Evolutionary conservation across 306 rosid species (phyloP).

Genomic region (Hippophae gyantsensis): DNA sequence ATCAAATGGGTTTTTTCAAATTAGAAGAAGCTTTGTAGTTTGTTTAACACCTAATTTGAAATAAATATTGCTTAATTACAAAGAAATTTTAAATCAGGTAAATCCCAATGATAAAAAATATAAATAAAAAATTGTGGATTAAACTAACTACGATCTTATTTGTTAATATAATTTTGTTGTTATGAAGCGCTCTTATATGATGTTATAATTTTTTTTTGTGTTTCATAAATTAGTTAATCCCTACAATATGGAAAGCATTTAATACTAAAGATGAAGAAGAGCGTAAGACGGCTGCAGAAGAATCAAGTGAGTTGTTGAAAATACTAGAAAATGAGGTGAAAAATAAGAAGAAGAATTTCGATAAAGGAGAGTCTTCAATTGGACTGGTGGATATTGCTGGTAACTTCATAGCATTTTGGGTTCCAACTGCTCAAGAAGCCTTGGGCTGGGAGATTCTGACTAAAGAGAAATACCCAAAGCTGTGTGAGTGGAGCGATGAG

Average conservation of each 20-base stretch:
- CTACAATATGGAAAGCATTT: not conserved
- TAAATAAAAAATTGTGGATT: too few relatives aligned
- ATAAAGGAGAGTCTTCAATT: conserved; percentile 31
- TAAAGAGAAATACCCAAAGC: conserved; percentile 27
- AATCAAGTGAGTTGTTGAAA: conserved; percentile 11
- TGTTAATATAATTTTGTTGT: too few relatives aligned
- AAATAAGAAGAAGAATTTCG: conserved; percentile 21
- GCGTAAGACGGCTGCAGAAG: conserved; percentile 20
- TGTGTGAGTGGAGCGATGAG: conserved; percentile 25
- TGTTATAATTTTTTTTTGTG: not conserved
- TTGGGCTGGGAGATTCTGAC: conserved; percentile 12
- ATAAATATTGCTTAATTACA: too few relatives aligned
- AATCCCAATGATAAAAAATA: too few relatives aligned
- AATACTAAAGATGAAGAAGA: not conserved
- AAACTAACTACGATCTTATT: too few relatives aligned
- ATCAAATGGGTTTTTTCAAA: too few relatives aligned
- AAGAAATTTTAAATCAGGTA: too few relatives aligned
- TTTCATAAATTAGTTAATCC: not conserved
- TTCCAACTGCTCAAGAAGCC: conserved; percentile 26
- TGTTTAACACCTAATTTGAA: too few relatives aligned
- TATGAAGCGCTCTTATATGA: not conserved
- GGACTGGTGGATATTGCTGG: conserved; percentile 34
- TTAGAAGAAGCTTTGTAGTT: too few relatives aligned
- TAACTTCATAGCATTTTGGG: conserved; percentile 28
- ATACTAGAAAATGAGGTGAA: conserved; percentile 36